phyloP scores from a whole-genome alignment of 1,284 basidiomycete species.

The Mycena sp. region DNA sequence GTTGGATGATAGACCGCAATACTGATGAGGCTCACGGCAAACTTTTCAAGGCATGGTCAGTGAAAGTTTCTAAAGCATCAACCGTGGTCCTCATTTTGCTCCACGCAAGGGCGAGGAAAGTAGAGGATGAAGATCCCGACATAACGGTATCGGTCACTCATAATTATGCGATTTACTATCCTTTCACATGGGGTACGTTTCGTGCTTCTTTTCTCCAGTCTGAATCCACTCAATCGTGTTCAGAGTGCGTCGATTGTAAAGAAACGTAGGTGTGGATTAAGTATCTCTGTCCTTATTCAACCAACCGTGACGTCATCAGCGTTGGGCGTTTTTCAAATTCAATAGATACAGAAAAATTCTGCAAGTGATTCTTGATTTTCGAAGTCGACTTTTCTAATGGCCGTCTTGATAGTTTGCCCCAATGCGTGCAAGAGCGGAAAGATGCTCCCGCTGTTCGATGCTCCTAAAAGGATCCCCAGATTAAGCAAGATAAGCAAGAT shows the following conservation, averaged over 20 bases:
- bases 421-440: conserved; percentile 57
- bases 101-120: conserved; percentile 62
- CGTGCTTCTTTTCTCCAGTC: neutral
- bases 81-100: neutral
- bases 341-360: neutral
- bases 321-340: conserved; percentile 7
- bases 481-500: conserved; percentile 46
- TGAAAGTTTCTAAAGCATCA: neutral
- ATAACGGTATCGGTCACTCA: conserved; percentile 82
- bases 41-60: conserved; percentile 76
- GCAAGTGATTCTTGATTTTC: neutral
- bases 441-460: conserved; percentile 63
- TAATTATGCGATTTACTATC: conserved; percentile 80
- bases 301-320: conserved; percentile 10
- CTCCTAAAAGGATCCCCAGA: neutral
- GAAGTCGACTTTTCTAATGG: neutral
- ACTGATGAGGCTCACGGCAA: conserved; percentile 73
- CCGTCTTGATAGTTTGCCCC: conserved; percentile 44
- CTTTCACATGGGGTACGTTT: conserved; percentile 78
- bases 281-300: neutral
- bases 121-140: conserved; percentile 69
- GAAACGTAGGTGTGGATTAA: neutral
- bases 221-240: neutral
- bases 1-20: conserved; percentile 76
- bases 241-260: conserved; percentile 13